phyloP scores from a whole-genome alignment of 2,329 filamentous ascomycete genomes.

The Dryadomyces sulphureus region DNA sequence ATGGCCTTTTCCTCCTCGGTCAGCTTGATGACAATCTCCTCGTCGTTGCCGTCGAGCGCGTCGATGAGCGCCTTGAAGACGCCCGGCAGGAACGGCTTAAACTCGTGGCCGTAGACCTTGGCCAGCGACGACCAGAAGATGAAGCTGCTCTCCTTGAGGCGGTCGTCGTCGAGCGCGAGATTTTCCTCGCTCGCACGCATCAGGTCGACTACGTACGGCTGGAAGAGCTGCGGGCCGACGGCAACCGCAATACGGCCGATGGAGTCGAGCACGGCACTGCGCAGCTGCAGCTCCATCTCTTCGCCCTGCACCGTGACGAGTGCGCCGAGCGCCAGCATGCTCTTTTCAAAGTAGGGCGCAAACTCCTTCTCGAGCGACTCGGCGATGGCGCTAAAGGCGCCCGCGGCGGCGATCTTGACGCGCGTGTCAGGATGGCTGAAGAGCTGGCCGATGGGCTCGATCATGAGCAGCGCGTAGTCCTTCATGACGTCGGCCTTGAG shows the following conservation, averaged over 20 bases:
- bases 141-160: slow-evolving; percentile 90
- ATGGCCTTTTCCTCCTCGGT: slow-evolving; percentile 54
- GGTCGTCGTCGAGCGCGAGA: slow-evolving; percentile 72
- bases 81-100: slow-evolving; percentile 62
- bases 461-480: slow-evolving; percentile 67
- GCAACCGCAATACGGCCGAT: slow-evolving; percentile 86
- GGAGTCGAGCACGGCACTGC: slow-evolving; percentile 79
- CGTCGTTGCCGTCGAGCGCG: slow-evolving; percentile 75
- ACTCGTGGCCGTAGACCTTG: slow-evolving; percentile 80
- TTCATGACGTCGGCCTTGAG: slow-evolving; percentile 69
- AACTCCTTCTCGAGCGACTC: slow-evolving; percentile 72
- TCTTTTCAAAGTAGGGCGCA: slow-evolving; percentile 78
- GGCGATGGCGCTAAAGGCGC: slow-evolving; percentile 82
- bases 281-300: slow-evolving; percentile 78
- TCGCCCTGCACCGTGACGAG: slow-evolving; percentile 78
- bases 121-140: slow-evolving; percentile 92
- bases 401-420: slow-evolving; percentile 78
- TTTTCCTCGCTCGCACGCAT: slow-evolving; percentile 91
- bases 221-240: slow-evolving; percentile 73
- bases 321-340: slow-evolving; percentile 75
- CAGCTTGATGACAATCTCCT: slow-evolving; percentile 67
- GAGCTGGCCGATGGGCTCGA: slow-evolving; percentile 71
- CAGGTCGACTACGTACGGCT: slow-evolving; percentile 77
- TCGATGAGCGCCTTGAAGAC: slow-evolving; percentile 70
- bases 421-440: slow-evolving; percentile 75